Percentiles rank a stretch among this genome's conserved stretches.
phyloP scores from a whole-genome alignment of 169 alveolate species.

The Eimeria zaria region DNA sequence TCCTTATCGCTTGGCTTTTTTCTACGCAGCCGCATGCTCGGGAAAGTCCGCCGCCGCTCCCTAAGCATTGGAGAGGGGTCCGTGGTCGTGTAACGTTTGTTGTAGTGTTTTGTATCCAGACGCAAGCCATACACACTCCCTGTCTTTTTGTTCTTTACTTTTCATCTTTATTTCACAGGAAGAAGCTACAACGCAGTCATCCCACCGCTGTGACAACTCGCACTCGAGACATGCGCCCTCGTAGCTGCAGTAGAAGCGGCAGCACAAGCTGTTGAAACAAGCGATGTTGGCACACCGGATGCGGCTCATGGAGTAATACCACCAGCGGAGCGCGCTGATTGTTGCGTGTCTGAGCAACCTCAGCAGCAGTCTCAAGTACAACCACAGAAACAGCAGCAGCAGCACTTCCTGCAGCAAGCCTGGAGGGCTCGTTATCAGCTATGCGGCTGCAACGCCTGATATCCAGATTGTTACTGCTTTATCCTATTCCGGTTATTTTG shows the following conservation, averaged over 20 bases:
- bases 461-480: not conserved
- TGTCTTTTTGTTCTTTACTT: not conserved
- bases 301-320: constrained; percentile 7
- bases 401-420: constrained; percentile 12
- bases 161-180: not conserved
- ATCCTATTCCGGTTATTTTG: not conserved
- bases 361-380: not conserved
- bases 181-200: not conserved
- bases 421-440: constrained; percentile 29
- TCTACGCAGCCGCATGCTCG: not conserved
- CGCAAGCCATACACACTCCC: not conserved
- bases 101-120: not conserved
- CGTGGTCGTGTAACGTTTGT: not conserved
- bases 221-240: constrained; percentile 11
- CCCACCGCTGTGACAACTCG: not conserved
- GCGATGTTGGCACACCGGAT: not conserved
- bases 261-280: constrained; percentile 9
- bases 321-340: constrained; percentile 19
- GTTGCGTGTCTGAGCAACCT: constrained; percentile 20
- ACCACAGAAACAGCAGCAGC: not conserved
- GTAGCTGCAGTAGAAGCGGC: not conserved
- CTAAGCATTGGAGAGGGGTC: not conserved
- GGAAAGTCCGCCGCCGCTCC: not conserved
- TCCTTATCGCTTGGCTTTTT: not conserved
- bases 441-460: constrained; percentile 40